These are phyloP conservation scores for Geopyxis carbonaria DNA, from an alignment of 495 filamentous ascomycete species.

Conservation along the genomic window DNA sequence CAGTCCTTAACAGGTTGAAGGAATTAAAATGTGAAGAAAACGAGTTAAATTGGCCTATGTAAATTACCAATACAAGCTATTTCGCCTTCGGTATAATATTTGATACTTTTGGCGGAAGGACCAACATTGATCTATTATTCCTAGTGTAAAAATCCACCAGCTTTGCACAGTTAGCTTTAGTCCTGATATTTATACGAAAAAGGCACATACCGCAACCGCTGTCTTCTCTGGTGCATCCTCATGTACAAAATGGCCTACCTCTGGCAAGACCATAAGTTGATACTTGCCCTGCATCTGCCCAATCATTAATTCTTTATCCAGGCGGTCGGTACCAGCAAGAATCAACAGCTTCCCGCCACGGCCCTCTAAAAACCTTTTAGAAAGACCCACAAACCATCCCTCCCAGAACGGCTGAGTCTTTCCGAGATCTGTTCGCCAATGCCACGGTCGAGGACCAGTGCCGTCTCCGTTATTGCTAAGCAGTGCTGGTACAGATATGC, in stretches of 20 bases:
- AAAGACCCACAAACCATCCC: constrained; percentile 79
- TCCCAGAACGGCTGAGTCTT: constrained; percentile 85
- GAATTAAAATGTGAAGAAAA: too few relatives aligned
- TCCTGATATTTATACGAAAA: constrained; percentile 23
- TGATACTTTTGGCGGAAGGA: constrained; percentile 92
- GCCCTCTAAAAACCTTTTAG: constrained; percentile 68
- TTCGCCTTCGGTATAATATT: too few relatives aligned
- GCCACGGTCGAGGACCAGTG: constrained; percentile 36
- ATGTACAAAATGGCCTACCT: constrained; percentile 91
- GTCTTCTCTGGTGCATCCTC: constrained; percentile 85
- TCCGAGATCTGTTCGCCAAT: constrained; percentile 72
- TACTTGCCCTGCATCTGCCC: constrained; percentile 80
- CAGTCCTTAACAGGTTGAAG: too few relatives aligned
- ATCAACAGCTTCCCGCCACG: constrained; percentile 78
- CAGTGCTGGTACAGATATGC: constrained; percentile 73
- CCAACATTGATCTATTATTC: constrained; percentile 69
- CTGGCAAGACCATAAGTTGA: constrained; percentile 82
- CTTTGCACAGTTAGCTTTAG: constrained; percentile 26
- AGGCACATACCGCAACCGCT: constrained; percentile 38
- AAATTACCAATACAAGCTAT: too few relatives aligned
- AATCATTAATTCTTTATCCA: constrained; percentile 91
- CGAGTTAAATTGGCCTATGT: too few relatives aligned
- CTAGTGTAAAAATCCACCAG: constrained; percentile 80
- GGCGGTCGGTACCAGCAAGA: constrained; percentile 79
- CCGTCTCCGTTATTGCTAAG: constrained; percentile 30